Evolutionary conservation across 148 eudicot species (phyloP), one percentile per base, ranked within the genome.

Genomic region (Rhododendron vialii): DNA sequence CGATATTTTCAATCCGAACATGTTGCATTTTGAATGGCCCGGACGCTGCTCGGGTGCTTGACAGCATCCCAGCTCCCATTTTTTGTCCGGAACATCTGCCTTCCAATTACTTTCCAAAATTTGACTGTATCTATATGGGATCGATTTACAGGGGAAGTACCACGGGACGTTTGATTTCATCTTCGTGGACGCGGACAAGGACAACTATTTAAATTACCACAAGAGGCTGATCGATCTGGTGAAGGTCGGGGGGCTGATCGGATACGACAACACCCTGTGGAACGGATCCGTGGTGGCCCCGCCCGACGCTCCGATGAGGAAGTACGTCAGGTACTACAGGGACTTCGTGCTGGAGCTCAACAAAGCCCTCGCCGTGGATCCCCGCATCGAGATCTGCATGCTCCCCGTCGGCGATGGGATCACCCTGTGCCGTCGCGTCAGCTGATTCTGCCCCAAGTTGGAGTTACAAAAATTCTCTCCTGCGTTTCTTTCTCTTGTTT

Each of bases 211-310:
- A 80, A 93, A 92, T 87, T 93, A 93, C 90, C 95, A 93, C 90
- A 89, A 88, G 91, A 91, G 92, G 86, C 69, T 93, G 88, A 92
- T 93, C 11, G 92, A 93, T 3, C 85, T 93, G 41, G 92, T 93
- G 18, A 93, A 90, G 86, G 87, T 93, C 0, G 96, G 94, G 13
- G 96, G 94, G 26, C 77, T 93, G 24, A 90, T 93, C n/a, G 96
- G 92, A 22, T 93, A 93, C 83, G 96, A 93, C 91, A 93, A 93
- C 93, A 93, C 96, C 88, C 92, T 93, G 24, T 92, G 94, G 94
- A 93, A 91, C 67, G 96, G 94, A 11, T 90, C 94, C 2, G 90
- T 93, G 85, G 96, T 86, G 33, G 90, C 91, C 10, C 92, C 94
- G 7, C 85, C 90, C 0, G 94, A 92, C 75, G 92, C 94, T 3